phyloP scores from a whole-genome alignment of 2,329 filamentous ascomycete species.

The Aspergillaceae sp. region DNA sequence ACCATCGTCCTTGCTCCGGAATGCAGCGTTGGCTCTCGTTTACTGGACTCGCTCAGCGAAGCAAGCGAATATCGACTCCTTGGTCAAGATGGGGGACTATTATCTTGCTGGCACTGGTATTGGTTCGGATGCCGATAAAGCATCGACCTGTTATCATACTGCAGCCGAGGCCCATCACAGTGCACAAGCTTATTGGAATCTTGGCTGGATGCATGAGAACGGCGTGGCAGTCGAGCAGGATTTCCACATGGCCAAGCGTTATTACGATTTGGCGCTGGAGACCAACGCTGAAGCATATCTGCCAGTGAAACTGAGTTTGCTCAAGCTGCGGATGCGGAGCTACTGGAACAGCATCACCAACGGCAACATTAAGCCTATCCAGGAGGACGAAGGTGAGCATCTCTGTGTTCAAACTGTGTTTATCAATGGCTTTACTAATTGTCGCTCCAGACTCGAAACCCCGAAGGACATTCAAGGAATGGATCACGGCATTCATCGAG shows the following conservation, averaged over 20 bases:
- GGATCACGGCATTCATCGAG: slow-evolving; percentile 76
- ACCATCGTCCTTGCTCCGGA: slow-evolving; percentile 42
- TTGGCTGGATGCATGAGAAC: slow-evolving; percentile 99
- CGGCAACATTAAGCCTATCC: slow-evolving; percentile 85
- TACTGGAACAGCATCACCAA: slow-evolving; percentile 92
- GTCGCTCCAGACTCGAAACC: slow-evolving; percentile 52
- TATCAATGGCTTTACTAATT: background rate
- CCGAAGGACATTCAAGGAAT: slow-evolving; percentile 72
- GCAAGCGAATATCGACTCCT: slow-evolving; percentile 84
- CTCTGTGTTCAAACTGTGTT: background rate
- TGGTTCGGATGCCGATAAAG: slow-evolving; percentile 66
- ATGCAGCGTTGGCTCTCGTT: slow-evolving; percentile 64
- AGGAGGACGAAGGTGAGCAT: slow-evolving; percentile 72
- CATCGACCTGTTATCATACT: slow-evolving; percentile 83
- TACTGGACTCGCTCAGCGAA: slow-evolving; percentile 94
- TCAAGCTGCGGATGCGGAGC: slow-evolving; percentile 75
- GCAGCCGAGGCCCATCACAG: slow-evolving; percentile 87
- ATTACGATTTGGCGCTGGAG: slow-evolving; percentile 85
- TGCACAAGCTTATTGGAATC: slow-evolving; percentile 90
- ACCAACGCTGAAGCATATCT: slow-evolving; percentile 91
- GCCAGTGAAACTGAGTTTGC: slow-evolving; percentile 77
- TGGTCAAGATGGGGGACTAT: slow-evolving; percentile 98
- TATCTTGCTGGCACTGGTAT: slow-evolving; percentile 78
- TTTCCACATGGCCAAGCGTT: slow-evolving; percentile 92
- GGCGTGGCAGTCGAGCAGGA: slow-evolving; percentile 87